These are phyloP conservation scores for Boletus eberwhitei DNA, from an alignment of 768 basidiomycete species.

Conservation along the genomic window DNA sequence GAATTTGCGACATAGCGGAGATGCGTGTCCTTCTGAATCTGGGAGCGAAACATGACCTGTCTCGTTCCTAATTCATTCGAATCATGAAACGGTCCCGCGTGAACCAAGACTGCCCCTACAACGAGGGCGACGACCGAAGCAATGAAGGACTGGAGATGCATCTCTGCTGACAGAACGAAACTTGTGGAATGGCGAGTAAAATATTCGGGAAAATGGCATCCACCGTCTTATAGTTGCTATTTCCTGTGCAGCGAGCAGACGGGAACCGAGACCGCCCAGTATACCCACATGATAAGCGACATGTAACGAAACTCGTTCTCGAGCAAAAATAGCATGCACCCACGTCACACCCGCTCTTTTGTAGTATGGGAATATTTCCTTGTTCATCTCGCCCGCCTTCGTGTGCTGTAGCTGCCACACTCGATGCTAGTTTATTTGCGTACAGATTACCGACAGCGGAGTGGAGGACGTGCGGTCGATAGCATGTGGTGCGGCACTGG, in stretches of 20 bases:
- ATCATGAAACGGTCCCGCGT: neutral
- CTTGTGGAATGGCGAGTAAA: neutral
- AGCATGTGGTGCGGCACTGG: no score
- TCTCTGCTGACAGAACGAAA: conserved; percentile 2
- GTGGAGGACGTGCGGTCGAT: no score
- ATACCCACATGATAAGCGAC: neutral
- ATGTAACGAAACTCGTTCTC: neutral
- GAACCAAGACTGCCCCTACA: neutral
- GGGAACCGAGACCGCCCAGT: neutral
- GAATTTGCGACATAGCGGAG: conserved; percentile 55
- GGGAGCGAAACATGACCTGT: conserved; percentile 12
- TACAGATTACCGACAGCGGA: no score
- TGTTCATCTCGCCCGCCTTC: no score
- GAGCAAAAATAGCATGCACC: neutral
- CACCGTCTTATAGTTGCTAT: neutral
- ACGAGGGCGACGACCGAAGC: neutral
- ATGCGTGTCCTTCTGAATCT: conserved; percentile 21
- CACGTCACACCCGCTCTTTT: no score
- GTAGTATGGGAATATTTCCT: no score
- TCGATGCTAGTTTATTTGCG: no score
- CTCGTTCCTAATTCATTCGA: neutral
- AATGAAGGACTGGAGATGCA: conserved; percentile 11
- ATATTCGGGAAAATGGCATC: neutral
- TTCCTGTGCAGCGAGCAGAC: neutral
- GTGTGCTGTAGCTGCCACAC: no score